phyloP scores from a whole-genome alignment of 163 green algal species.

The Scenedesmus sp. region DNA sequence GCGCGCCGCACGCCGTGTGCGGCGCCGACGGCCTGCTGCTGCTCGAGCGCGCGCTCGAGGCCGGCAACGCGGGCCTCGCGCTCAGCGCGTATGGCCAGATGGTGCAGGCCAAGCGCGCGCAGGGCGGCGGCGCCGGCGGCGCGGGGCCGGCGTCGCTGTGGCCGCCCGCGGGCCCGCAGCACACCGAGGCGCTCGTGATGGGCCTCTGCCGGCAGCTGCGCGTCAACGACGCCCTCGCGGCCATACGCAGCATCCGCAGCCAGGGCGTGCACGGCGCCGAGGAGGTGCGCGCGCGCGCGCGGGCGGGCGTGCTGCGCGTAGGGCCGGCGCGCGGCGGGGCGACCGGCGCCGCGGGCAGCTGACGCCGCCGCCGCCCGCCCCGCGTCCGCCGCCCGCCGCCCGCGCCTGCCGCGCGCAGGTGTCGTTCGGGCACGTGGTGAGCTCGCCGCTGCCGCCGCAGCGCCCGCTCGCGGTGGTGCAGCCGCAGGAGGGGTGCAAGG shows the following conservation, averaged over 20 bases:
- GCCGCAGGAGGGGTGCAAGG: slow-evolving; percentile 81
- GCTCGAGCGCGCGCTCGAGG: slow-evolving; percentile 59
- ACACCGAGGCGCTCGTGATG: slow-evolving; percentile 68
- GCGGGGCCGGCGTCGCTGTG: slow-evolving; percentile 44
- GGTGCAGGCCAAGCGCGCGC: slow-evolving; percentile 43
- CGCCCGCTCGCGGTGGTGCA: slow-evolving; percentile 82
- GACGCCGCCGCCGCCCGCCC: no score
- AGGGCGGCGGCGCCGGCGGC: background rate
- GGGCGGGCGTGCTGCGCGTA: no score
- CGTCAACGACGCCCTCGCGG: slow-evolving; percentile 68
- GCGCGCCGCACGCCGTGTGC: background rate
- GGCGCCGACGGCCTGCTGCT: slow-evolving; percentile 55
- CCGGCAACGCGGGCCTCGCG: slow-evolving; percentile 69
- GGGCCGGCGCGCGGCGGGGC: no score
- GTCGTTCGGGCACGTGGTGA: slow-evolving; percentile 82
- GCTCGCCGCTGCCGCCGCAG: slow-evolving; percentile 64
- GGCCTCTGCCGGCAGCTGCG: slow-evolving; percentile 70
- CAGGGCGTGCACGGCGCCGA: slow-evolving; percentile 57
- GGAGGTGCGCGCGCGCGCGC: slow-evolving; percentile 52
- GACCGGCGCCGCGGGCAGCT: no score
- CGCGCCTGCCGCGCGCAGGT: slow-evolving; percentile 62
- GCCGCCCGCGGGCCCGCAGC: slow-evolving; percentile 64
- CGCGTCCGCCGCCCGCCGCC: no score
- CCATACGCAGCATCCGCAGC: slow-evolving; percentile 55
- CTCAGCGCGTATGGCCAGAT: slow-evolving; percentile 73